A percentile compares a stretch with the other conserved stretches of the same genome.
Conservation (phyloP, 2,329 filamentous ascomycete genomes). For the Diplocarpon rosae region DNA sequence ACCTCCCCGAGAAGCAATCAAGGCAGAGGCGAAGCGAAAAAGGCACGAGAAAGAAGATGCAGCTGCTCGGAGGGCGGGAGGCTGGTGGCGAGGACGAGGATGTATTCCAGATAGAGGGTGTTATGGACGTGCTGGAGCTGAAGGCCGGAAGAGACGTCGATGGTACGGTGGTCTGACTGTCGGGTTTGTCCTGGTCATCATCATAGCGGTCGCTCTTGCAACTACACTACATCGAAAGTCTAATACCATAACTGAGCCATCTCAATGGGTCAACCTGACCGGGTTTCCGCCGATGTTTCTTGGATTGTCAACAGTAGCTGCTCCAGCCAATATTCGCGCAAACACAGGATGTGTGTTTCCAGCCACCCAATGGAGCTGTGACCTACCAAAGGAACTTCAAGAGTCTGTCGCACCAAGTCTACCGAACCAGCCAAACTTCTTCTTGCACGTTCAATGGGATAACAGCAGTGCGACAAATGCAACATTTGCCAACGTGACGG, state of each 20-base stretch:
- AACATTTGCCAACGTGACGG: constrained; percentile 32
- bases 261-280: constrained; percentile 72
- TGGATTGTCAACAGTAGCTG: constrained; percentile 68
- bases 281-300: constrained; percentile 80
- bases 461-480: constrained; percentile 37
- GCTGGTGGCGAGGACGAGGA: constrained; percentile 54
- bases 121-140: constrained; percentile 50
- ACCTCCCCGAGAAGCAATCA: constrained; percentile 19
- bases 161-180: constrained; percentile 44
- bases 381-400: constrained; percentile 69
- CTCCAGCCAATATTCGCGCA: constrained; percentile 54
- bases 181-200: constrained; percentile 41
- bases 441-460: constrained; percentile 68
- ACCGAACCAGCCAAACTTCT: constrained; percentile 64
- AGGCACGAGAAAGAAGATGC: constrained; percentile 57
- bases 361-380: constrained; percentile 75
- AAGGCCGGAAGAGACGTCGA: constrained; percentile 51
- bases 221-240: constrained; percentile 38
- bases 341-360: constrained; percentile 61
- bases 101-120: constrained; percentile 54
- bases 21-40: constrained; percentile 34
- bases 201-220: constrained; percentile 46
- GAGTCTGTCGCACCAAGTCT: constrained; percentile 49
- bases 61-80: constrained; percentile 43
- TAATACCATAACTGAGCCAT: constrained; percentile 29